These are phyloP conservation scores for Ilyonectria mors-panacis DNA, from an alignment of 2,329 filamentous ascomycete species.

Conservation along the genomic window DNA sequence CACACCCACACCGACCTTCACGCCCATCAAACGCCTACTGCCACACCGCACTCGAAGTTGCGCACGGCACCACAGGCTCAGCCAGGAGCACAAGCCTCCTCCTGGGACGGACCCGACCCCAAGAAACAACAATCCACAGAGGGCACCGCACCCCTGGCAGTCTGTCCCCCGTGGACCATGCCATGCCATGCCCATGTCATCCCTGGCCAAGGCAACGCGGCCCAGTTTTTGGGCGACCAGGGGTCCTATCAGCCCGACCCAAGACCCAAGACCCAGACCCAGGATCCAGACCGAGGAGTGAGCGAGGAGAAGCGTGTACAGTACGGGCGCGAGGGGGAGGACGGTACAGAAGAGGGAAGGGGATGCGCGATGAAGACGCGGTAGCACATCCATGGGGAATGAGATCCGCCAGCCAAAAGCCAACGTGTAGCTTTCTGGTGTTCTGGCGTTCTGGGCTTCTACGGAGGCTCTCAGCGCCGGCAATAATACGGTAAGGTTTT, in stretches of 20 bases:
- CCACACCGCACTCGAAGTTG: constrained; percentile 20
- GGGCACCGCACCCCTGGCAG: constrained; percentile 24
- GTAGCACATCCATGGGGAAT: background rate
- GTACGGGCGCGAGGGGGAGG: background rate
- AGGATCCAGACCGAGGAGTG: constrained; percentile 23
- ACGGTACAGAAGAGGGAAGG: background rate
- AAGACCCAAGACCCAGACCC: constrained; percentile 21
- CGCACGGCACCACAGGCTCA: constrained; percentile 23
- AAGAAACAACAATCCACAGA: constrained; percentile 33
- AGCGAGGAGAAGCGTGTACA: constrained; percentile 16
- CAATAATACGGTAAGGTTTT: constrained; percentile 1
- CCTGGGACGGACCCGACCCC: constrained; percentile 29
- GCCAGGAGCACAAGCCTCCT: constrained; percentile 38
- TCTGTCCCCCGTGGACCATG: constrained; percentile 34
- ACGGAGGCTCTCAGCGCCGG: background rate
- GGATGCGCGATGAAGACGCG: background rate
- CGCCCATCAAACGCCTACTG: constrained; percentile 5
- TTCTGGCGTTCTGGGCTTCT: background rate
- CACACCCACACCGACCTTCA: constrained; percentile 8
- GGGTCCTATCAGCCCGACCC: constrained; percentile 36
- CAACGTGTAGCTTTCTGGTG: background rate
- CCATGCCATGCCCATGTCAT: constrained; percentile 32
- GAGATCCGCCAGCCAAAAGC: background rate
- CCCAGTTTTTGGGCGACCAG: constrained; percentile 39
- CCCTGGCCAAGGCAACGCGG: constrained; percentile 36